Base-by-base conservation (phyloP, 73 alveolate species). In the Stentor roeselii region DNA sequence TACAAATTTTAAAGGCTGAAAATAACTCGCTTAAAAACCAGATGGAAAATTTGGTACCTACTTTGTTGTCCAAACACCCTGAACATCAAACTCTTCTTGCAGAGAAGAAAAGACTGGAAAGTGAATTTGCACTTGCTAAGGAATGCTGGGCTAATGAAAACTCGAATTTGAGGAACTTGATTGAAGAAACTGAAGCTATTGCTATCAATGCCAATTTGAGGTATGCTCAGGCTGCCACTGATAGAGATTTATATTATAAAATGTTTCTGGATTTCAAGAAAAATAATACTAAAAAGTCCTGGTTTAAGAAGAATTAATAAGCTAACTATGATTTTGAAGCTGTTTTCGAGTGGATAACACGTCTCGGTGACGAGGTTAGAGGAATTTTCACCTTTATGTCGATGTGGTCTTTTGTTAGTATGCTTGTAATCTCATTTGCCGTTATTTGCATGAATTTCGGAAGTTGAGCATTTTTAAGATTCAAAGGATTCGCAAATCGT, bases 181-280 rank as follows among this genome's bases (percentile, higher is more conserved):
- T 67, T 30, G 80, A 67, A 67, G 80, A 67, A 67, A 67, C 80
- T 30, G 80, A 67, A 67, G 80, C 80, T 0, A 67, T 67, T 67
- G 80, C 80, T 14, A 67, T 67, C 41, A 21, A 67, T 21, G 37
- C 80, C 41, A 67, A 67, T 32, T 2, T 67, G 80, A 67, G 34
- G 34, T 67, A 67, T 67, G 80, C 80, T 14, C 42, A 67, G 37
- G 80, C 80, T 21, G 80, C 80, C 0, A 67, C 80, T 21, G 80
- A 67, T 32, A 21, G 80, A 67, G 80, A 67, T 2, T 11, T 67
- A 21, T 67, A 67, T 67, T 32, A 67, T 21, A 67, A 67, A 34
- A 67, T 67, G 80, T 67, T 27, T 32, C 80, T 21, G 2, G 80
- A 67, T 32, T 15, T 32, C 50, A 67, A 67, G 37, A 67, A 67